Conservation (phyloP, 2,329 filamentous ascomycete genomes). For the Monosporascus ibericus region DNA sequence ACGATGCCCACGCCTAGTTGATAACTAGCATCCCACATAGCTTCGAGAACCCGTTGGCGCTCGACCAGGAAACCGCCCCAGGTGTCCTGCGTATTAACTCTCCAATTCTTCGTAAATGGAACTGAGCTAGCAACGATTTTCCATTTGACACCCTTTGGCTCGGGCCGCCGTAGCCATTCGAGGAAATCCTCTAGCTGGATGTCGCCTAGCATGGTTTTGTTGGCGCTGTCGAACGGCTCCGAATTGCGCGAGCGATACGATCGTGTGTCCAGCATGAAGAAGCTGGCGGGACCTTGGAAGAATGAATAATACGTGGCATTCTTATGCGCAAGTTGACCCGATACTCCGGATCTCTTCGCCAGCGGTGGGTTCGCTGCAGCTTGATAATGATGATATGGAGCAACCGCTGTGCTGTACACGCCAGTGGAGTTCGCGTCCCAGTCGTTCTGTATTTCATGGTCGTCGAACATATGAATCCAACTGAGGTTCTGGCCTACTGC, state of each 20-base stretch:
- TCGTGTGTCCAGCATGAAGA: slow-evolving; percentile 92
- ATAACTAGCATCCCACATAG: slow-evolving; percentile 83
- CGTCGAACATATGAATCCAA: slow-evolving; percentile 95
- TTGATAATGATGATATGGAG: slow-evolving; percentile 85
- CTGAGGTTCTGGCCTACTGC: slow-evolving; percentile 71
- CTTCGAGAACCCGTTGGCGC: slow-evolving; percentile 71
- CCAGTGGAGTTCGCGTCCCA: slow-evolving; percentile 80
- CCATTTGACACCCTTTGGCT: slow-evolving; percentile 77
- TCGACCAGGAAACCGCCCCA: slow-evolving; percentile 91
- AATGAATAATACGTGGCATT: slow-evolving; percentile 85
- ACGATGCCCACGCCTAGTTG: slow-evolving; percentile 67
- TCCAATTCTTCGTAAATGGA: slow-evolving; percentile 98
- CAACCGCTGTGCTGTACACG: slow-evolving; percentile 71
- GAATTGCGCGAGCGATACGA: slow-evolving; percentile 71
- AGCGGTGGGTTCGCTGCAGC: slow-evolving; percentile 74
- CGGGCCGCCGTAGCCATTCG: slow-evolving; percentile 65
- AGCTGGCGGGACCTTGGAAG: slow-evolving; percentile 80
- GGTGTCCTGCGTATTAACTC: slow-evolving; percentile 78
- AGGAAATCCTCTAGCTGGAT: slow-evolving; percentile 76
- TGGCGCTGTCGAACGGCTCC: slow-evolving; percentile 50
- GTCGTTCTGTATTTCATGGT: slow-evolving; percentile 94
- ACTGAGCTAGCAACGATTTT: slow-evolving; percentile 88
- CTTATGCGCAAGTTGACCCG: slow-evolving; percentile 26
- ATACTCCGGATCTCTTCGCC: slow-evolving; percentile 43
- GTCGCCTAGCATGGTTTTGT: slow-evolving; percentile 82